Evolutionary conservation across 2,329 filamentous ascomycete genomes (phyloP).

Genomic region (Zymoseptoria passerinii): DNA sequence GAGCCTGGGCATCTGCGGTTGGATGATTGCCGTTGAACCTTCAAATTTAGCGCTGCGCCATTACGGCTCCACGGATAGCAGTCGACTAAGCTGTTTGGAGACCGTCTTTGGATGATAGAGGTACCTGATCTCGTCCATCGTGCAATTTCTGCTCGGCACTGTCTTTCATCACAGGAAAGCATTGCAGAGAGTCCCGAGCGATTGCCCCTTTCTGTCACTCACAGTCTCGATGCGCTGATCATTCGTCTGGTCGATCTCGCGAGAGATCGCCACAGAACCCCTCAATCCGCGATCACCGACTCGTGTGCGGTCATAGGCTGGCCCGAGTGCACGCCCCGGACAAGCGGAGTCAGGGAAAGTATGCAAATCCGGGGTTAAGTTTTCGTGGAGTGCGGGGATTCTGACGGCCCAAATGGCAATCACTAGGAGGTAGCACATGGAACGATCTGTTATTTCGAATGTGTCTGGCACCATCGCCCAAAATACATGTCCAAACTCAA

Average conservation of each 20-base stretch:
- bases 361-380: neutral
- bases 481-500: neutral
- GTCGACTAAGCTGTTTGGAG: neutral
- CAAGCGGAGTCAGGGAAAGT: neutral
- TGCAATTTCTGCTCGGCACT: neutral
- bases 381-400: neutral
- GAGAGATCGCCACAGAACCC: neutral
- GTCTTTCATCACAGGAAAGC: neutral
- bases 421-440: neutral
- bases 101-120: neutral
- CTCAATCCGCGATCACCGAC: neutral
- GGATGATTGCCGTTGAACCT: slow-evolving; percentile 15
- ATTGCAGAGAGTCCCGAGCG: neutral
- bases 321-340: neutral
- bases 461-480: neutral
- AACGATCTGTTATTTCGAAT: neutral
- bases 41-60: slow-evolving; percentile 3
- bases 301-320: neutral
- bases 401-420: neutral
- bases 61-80: slow-evolving; percentile 12
- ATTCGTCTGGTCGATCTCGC: neutral
- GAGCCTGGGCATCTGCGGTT: slow-evolving; percentile 14
- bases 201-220: neutral
- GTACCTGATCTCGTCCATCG: no score
- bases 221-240: neutral